Evolutionary conservation across 2,329 filamentous ascomycete genomes (phyloP).

Genomic region (Aureobasidium zeae): DNA sequence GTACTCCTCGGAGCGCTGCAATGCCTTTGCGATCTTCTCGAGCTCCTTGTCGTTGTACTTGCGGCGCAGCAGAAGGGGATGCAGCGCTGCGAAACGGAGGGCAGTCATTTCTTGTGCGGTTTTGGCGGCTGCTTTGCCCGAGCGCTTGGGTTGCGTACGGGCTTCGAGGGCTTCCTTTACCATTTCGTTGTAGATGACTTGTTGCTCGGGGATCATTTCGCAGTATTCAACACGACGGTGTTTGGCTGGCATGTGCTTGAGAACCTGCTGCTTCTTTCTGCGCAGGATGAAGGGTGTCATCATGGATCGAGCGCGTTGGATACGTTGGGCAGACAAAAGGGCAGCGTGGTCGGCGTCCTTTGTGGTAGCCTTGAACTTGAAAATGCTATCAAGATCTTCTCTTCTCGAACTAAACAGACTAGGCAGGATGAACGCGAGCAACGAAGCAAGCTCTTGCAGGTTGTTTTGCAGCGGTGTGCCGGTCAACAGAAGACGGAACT

Average conservation of each 20-base stretch:
- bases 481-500: constrained; percentile 78
- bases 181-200: constrained; percentile 61
- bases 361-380: constrained; percentile 83
- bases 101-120: constrained; percentile 57
- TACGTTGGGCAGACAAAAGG: constrained; percentile 76
- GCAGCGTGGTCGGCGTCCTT: constrained; percentile 68
- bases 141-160: constrained; percentile 14
- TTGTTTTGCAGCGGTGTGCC: constrained; percentile 95
- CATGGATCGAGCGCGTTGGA: constrained; percentile 79
- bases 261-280: constrained; percentile 83
- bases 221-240: constrained; percentile 70
- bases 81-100: constrained; percentile 83
- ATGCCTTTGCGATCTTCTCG: constrained; percentile 51
- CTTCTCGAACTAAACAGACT: constrained; percentile 62
- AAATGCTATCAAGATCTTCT: constrained; percentile 75
- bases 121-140: constrained; percentile 7
- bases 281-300: constrained; percentile 91
- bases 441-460: constrained; percentile 77
- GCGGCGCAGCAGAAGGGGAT: constrained; percentile 77
- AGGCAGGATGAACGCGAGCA: constrained; percentile 91
- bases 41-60: constrained; percentile 69
- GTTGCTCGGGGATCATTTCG: constrained; percentile 64
- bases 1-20: constrained; percentile 25
- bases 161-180: constrained; percentile 52
- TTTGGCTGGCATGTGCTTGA: constrained; percentile 74